Conservation (phyloP, 495 filamentous ascomycete species). For the Tuber brumale region DNA sequence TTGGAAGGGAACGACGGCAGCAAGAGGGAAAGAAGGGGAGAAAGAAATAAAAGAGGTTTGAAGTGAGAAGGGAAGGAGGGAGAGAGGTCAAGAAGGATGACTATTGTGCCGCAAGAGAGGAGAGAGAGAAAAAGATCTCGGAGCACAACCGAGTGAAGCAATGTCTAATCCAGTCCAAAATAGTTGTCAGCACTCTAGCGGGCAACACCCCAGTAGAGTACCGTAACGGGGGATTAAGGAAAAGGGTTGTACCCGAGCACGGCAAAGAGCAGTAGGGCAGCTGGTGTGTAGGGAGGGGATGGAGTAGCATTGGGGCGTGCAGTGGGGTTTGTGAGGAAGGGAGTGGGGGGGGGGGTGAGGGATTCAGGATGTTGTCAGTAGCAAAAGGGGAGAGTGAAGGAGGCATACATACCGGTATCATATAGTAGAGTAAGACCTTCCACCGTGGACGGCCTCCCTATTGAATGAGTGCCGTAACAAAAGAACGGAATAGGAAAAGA, state of each 20-base stretch:
- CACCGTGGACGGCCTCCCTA: not conserved
- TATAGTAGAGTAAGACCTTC: not conserved
- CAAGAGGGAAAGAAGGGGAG: slow-evolving; percentile 22
- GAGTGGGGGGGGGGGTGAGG: not conserved
- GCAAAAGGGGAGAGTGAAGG: not conserved
- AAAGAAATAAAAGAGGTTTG: slow-evolving; percentile 16
- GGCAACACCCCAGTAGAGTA: not conserved
- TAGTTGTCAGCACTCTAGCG: not conserved
- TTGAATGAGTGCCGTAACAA: not conserved
- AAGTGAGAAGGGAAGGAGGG: slow-evolving; percentile 15
- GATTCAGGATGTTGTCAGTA: not conserved
- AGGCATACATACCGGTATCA: not conserved
- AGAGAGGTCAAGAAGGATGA: slow-evolving; percentile 20
- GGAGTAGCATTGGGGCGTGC: not conserved
- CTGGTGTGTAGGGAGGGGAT: not conserved
- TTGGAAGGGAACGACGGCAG: slow-evolving; percentile 22
- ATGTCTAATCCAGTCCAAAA: not conserved
- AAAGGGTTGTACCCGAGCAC: not conserved
- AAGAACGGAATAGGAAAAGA: slow-evolving; percentile 6
- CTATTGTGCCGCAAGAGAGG: slow-evolving; percentile 10
- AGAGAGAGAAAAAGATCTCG: slow-evolving; percentile 15
- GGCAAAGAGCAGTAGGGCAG: not conserved
- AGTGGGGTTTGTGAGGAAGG: not conserved
- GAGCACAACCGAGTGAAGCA: slow-evolving; percentile 8
- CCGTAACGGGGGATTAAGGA: not conserved